A percentile compares a stretch with the other conserved stretches of the same genome.
phyloP scores from a whole-genome alignment of 306 rosid genomes.

The Mimosa pudica region DNA sequence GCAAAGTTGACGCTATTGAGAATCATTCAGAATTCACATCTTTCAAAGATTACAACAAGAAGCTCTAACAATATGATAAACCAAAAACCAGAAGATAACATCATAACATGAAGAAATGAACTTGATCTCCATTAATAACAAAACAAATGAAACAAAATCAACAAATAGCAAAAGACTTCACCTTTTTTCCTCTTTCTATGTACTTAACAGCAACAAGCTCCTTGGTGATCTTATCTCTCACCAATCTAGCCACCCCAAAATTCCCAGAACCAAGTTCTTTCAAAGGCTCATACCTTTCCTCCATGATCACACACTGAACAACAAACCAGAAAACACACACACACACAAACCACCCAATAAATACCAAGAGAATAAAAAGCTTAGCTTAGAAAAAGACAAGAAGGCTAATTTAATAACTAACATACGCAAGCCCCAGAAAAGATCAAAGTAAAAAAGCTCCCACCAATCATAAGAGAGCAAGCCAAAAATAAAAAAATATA shows the following conservation, averaged over 20 bases:
- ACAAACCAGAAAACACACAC: not conserved
- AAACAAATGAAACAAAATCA: not conserved
- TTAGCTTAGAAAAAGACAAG: not conserved
- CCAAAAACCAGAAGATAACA: not conserved
- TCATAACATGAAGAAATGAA: constrained; percentile 3
- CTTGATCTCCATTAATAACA: not conserved
- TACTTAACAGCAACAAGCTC: constrained; percentile 92
- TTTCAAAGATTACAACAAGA: not conserved
- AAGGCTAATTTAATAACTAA: not conserved
- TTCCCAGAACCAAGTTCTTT: constrained; percentile 89
- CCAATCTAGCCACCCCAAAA: constrained; percentile 88
- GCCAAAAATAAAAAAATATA: not conserved
- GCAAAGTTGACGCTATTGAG: not conserved
- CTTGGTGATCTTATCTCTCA: constrained; percentile 68
- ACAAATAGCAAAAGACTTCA: constrained; percentile 15
- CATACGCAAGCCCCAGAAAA: not conserved
- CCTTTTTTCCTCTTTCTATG: constrained; percentile 88
- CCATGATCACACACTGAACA: constrained; percentile 45
- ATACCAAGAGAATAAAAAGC: not conserved
- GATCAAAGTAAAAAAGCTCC: not conserved
- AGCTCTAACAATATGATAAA: not conserved
- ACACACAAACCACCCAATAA: not conserved
- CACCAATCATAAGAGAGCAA: constrained; percentile 3
- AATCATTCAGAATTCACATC: not conserved
- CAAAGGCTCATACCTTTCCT: constrained; percentile 71